Evolutionary conservation across 1,284 basidiomycete species (phyloP).

Genomic region (Cutaneotrichosporon cutaneum): DNA sequence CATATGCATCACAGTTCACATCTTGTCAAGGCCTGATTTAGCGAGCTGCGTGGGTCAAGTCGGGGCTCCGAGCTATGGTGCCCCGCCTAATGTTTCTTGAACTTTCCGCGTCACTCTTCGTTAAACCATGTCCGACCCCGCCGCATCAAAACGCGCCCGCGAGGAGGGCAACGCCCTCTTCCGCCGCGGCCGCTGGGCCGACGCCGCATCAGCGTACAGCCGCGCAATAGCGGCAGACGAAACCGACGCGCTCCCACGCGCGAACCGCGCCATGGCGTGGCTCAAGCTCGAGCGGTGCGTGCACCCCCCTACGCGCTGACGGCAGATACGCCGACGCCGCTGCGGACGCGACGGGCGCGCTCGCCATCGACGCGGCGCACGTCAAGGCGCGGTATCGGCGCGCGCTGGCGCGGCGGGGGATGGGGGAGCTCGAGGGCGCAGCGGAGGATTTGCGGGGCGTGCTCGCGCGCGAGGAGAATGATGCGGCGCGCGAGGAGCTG

Average conservation of each 20-base stretch:
- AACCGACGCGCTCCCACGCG: conserved; percentile 37
- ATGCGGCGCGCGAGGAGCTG: conserved; percentile 36
- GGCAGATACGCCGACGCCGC: conserved; percentile 47
- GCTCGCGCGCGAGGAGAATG: conserved; percentile 33
- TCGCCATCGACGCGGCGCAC: conserved; percentile 30
- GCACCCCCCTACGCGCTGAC: too few species aligned
- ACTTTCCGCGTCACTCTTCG: too few species aligned
- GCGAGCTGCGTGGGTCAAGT: too few species aligned
- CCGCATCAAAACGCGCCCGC: conserved; percentile 7
- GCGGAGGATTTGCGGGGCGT: conserved; percentile 11
- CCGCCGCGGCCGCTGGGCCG: conserved; percentile 50
- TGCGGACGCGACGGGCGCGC: conserved; percentile 44
- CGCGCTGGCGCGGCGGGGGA: conserved; percentile 41
- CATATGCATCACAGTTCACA: conserved; percentile 1
- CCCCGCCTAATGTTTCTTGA: background rate
- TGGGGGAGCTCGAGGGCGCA: conserved; percentile 33
- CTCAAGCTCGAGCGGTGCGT: conserved; percentile 50
- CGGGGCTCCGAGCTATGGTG: background rate
- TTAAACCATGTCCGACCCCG: conserved; percentile 1
- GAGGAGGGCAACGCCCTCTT: conserved; percentile 47
- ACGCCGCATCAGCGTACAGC: conserved; percentile 46
- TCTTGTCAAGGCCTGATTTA: background rate
- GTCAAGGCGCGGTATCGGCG: conserved; percentile 51
- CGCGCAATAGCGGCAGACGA: conserved; percentile 40
- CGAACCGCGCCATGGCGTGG: conserved; percentile 51